These are phyloP conservation scores for Spergularia marina DNA, from an alignment of 148 eudicot species.

Conservation along the genomic window DNA sequence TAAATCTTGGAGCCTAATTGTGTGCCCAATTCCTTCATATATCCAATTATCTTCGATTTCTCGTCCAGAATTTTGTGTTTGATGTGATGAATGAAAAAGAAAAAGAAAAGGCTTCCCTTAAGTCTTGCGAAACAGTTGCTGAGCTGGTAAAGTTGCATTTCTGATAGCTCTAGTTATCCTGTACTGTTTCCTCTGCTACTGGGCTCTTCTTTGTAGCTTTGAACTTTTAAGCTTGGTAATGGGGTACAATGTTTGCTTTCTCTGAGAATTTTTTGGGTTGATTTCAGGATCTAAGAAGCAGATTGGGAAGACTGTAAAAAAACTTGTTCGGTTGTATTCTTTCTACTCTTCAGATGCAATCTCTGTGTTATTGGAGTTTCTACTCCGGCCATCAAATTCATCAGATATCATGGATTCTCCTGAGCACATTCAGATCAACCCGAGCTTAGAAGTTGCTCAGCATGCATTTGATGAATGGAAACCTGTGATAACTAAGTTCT, in stretches of 20 bases:
- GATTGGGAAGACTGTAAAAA: conserved; percentile 43
- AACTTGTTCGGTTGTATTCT: conserved; percentile 55
- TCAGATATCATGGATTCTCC: conserved; percentile 29
- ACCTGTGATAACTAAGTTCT: conserved; percentile 60
- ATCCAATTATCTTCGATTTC: background rate
- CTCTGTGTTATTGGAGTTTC: conserved; percentile 49
- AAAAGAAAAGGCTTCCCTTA: too few relatives aligned
- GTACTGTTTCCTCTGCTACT: background rate
- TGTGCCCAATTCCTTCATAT: background rate
- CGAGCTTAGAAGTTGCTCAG: conserved; percentile 31
- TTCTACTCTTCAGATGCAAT: conserved; percentile 68
- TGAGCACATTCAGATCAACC: conserved; percentile 33
- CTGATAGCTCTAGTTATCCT: background rate
- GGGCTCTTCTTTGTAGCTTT: background rate
- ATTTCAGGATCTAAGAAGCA: conserved; percentile 71
- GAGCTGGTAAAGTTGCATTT: background rate
- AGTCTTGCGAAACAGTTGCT: background rate
- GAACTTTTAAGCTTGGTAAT: background rate
- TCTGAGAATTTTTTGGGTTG: background rate
- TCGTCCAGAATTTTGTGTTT: background rate
- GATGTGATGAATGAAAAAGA: too few relatives aligned
- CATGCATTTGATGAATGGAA: conserved; percentile 71
- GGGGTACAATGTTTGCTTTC: background rate
- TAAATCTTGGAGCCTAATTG: background rate
- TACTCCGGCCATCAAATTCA: conserved; percentile 56